Conservation (phyloP, 2,329 filamentous ascomycete genomes). For the Akanthomyces lecanii region DNA sequence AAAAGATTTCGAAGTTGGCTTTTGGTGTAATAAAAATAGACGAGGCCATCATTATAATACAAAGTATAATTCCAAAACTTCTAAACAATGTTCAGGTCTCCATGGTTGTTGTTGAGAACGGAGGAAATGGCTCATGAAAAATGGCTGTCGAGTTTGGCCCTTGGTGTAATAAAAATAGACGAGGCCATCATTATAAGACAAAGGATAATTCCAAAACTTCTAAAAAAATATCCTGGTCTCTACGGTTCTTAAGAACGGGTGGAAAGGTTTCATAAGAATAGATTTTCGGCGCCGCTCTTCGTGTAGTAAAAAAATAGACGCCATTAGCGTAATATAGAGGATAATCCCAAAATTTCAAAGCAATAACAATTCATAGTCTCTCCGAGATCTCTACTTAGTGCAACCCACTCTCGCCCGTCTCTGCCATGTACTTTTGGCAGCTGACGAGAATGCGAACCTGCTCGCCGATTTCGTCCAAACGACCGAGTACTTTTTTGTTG, state of each 20-base stretch:
- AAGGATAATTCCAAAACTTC: not conserved
- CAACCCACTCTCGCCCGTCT: slow-evolving; percentile 42
- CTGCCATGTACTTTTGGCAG: slow-evolving; percentile 50
- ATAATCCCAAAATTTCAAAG: not conserved
- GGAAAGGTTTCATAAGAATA: not conserved
- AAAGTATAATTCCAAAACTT: not conserved
- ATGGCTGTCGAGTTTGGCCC: not conserved
- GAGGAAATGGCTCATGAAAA: not conserved
- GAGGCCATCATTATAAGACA: not conserved
- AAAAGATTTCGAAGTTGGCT: no score
- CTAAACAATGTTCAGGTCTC: not conserved
- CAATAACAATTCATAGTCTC: not conserved
- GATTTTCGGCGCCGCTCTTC: not conserved
- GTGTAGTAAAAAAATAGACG: not conserved
- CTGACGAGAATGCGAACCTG: slow-evolving; percentile 57
- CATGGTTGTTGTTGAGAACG: not conserved
- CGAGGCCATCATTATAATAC: no score
- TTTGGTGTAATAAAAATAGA: no score
- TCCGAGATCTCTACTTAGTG: slow-evolving; percentile 21
- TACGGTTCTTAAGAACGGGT: not conserved
- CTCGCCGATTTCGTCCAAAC: slow-evolving; percentile 54
- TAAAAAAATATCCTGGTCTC: not conserved
- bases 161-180: not conserved
- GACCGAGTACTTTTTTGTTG: slow-evolving; percentile 48
- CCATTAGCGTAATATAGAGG: not conserved